Percentiles rank a stretch among this genome's conserved stretches.
These are phyloP conservation scores for Luzula sylvatica DNA, from an alignment of 176 grass and related monocot genomes.

Conservation along the genomic window DNA sequence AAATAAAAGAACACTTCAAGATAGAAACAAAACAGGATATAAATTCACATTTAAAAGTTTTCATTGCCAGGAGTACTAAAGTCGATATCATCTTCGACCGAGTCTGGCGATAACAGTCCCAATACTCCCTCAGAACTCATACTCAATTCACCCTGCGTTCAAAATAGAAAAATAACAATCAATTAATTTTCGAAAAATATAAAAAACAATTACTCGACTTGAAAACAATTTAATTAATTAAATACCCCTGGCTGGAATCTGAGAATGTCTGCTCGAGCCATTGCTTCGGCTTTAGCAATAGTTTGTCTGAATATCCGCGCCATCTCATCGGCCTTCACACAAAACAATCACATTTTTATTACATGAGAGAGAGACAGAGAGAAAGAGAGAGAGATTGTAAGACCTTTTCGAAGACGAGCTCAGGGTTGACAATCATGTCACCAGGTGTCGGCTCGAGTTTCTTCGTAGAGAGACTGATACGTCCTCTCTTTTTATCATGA, in stretches of 20 bases:
- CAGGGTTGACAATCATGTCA: constrained; percentile 94
- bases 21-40: neutral
- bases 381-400: neutral
- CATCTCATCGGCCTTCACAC: constrained; percentile 82
- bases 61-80: constrained; percentile 15
- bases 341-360: constrained; percentile 3
- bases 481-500: constrained; percentile 91
- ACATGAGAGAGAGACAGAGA: neutral
- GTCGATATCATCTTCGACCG: constrained; percentile 24
- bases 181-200: neutral
- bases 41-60: neutral
- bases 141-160: constrained; percentile 71
- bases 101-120: constrained; percentile 60
- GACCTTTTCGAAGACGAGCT: constrained; percentile 91
- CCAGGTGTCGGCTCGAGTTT: constrained; percentile 93
- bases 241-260: constrained; percentile 93
- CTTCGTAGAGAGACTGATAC: constrained; percentile 91
- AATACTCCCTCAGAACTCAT: constrained; percentile 83
- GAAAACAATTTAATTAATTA: neutral
- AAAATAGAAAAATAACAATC: constrained; percentile 11
- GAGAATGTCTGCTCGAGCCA: constrained; percentile 94
- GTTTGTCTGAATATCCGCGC: constrained; percentile 95
- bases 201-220: neutral
- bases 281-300: constrained; percentile 94
- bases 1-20: no score